These are phyloP conservation scores for Infundibulicybe gibba DNA, from an alignment of 768 basidiomycete genomes.

Conservation along the genomic window DNA sequence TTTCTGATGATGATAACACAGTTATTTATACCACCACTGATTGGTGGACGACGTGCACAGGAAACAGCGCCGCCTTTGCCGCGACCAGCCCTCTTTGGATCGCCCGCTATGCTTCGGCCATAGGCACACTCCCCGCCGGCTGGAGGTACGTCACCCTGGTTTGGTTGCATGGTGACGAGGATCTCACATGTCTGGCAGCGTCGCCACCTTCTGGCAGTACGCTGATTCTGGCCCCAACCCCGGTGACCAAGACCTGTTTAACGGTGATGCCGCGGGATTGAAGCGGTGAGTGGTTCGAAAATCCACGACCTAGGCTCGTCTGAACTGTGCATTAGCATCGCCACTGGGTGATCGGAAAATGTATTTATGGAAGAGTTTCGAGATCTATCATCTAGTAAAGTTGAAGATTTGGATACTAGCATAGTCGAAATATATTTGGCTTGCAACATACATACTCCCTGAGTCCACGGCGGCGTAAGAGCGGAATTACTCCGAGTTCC, in stretches of 20 bases:
- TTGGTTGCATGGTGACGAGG: not conserved
- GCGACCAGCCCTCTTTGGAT: slow-evolving; percentile 58
- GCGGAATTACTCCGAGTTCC: too few relatives aligned
- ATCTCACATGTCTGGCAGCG: slow-evolving; percentile 19
- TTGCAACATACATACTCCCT: too few relatives aligned
- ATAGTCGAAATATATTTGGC: too few relatives aligned
- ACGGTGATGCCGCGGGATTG: slow-evolving; percentile 44
- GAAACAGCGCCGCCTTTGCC: slow-evolving; percentile 48
- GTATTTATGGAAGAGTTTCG: too few relatives aligned
- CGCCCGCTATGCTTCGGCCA: slow-evolving; percentile 44
- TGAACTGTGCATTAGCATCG: not conserved
- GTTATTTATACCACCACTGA: slow-evolving; percentile 62
- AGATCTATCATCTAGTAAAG: too few relatives aligned
- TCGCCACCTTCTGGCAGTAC: slow-evolving; percentile 59
- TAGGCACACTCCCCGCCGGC: slow-evolving; percentile 57
- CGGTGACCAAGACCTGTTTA: slow-evolving; percentile 56
- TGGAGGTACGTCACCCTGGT: slow-evolving; percentile 35
- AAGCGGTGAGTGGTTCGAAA: slow-evolving; percentile 20
- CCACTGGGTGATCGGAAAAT: too few relatives aligned
- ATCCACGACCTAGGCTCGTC: not conserved
- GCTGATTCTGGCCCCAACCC: slow-evolving; percentile 51
- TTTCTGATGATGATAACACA: slow-evolving; percentile 7
- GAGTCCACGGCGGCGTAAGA: too few relatives aligned
- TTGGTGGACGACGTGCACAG: slow-evolving; percentile 71
- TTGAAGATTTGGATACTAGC: too few relatives aligned